Evolutionary conservation across 2,329 filamentous ascomycete species (phyloP).

Genomic region (Epichloe glyceriae): DNA sequence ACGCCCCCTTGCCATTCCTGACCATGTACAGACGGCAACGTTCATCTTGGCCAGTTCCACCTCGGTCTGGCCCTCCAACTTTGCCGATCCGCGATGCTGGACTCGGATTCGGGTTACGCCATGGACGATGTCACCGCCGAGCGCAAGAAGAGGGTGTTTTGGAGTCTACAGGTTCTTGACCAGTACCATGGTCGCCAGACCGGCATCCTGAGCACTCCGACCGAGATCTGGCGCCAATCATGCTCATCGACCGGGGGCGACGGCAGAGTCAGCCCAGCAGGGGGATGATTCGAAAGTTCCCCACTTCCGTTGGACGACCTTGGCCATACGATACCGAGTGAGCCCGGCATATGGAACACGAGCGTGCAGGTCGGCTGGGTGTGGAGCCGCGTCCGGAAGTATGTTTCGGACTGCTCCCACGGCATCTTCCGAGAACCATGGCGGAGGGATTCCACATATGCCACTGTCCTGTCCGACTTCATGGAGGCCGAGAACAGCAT

Average conservation of each 20-base stretch:
- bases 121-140: slow-evolving; percentile 23
- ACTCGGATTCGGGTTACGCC: slow-evolving; percentile 27
- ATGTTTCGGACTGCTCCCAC: slow-evolving; percentile 33
- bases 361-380: slow-evolving; percentile 36
- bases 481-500: slow-evolving; percentile 36
- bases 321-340: slow-evolving; percentile 25
- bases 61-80: slow-evolving; percentile 37
- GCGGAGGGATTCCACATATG: slow-evolving; percentile 38
- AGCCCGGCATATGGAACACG: slow-evolving; percentile 37
- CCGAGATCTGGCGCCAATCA: slow-evolving; percentile 27
- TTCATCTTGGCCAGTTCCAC: slow-evolving; percentile 35
- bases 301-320: slow-evolving; percentile 31
- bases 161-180: slow-evolving; percentile 37
- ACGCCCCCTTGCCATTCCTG: slow-evolving; percentile 3
- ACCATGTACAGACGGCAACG: slow-evolving; percentile 28
- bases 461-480: slow-evolving; percentile 35
- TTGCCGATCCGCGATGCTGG: slow-evolving; percentile 36
- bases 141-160: slow-evolving; percentile 36
- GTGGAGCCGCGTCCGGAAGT: slow-evolving; percentile 33
- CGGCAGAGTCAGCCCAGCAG: slow-evolving; percentile 10
- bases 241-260: slow-evolving; percentile 14
- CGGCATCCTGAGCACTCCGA: slow-evolving; percentile 27
- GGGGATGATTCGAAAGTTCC: slow-evolving; percentile 24
- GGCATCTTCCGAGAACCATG: slow-evolving; percentile 36
- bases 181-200: slow-evolving; percentile 35